These are phyloP conservation scores for Nakazawaea ishiwadae DNA, from an alignment of 805 yeast genomes.

Conservation along the genomic window DNA sequence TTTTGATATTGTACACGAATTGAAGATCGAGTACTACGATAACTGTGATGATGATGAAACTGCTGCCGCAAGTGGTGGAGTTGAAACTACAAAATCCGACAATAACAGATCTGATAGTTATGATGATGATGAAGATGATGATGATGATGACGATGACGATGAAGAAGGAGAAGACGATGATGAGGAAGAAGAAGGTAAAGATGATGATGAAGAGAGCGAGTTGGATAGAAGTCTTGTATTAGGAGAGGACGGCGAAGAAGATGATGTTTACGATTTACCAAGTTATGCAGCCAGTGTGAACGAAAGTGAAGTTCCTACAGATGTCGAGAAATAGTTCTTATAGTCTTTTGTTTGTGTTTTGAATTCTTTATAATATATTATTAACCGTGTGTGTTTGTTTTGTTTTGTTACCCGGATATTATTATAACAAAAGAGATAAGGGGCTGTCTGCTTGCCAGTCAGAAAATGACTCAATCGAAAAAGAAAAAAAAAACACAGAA, in stretches of 20 bases:
- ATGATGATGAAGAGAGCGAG: too few species aligned
- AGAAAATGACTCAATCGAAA: not conserved
- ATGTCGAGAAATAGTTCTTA: conserved; percentile 13
- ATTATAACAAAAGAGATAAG: too few species aligned
- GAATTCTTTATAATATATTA: not conserved
- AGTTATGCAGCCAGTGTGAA: conserved; percentile 26
- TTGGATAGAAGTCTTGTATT: too few species aligned
- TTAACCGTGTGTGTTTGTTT: not conserved
- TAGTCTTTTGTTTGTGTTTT: not conserved
- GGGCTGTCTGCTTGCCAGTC: too few species aligned
- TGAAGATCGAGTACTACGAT: conserved; percentile 80
- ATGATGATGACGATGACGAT: conserved; percentile 24
- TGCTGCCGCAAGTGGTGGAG: conserved; percentile 13
- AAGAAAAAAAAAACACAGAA: not conserved
- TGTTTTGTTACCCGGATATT: not conserved
- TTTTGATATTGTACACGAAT: conserved; percentile 87
- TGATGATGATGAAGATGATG: conserved; percentile 27
- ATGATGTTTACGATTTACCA: conserved; percentile 23
- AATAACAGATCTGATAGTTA: conserved; percentile 23
- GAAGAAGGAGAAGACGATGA: conserved; percentile 14
- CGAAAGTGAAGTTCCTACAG: conserved; percentile 25
- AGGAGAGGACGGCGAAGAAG: too few species aligned
- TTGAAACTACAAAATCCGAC: conserved; percentile 7
- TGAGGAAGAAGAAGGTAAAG: conserved; percentile 15
- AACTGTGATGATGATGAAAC: conserved; percentile 33